Conservation (phyloP, 2,329 filamentous ascomycete species). For the Sclerotinia minor region DNA sequence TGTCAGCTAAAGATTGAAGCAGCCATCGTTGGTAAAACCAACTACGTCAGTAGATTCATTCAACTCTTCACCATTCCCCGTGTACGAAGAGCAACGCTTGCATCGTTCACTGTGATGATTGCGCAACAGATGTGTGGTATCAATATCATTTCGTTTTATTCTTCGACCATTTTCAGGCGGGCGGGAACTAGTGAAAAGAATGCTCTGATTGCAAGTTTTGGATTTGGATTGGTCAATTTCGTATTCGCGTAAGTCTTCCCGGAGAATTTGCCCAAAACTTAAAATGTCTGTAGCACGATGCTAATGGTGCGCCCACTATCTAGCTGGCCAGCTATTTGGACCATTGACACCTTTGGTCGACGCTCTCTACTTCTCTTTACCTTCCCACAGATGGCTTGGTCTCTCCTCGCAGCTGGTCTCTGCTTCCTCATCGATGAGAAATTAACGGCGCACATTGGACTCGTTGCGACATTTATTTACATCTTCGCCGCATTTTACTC, state of each 20-base stretch:
- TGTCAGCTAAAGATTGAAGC: constrained; percentile 49
- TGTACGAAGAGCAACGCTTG: constrained; percentile 69
- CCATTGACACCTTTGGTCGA: constrained; percentile 65
- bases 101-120: constrained; percentile 76
- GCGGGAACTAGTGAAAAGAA: constrained; percentile 56
- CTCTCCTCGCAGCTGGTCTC: constrained; percentile 59
- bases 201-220: constrained; percentile 62
- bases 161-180: constrained; percentile 59
- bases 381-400: constrained; percentile 67
- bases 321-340: constrained; percentile 59
- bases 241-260: constrained; percentile 37
- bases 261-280: background rate
- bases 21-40: constrained; percentile 42
- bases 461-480: constrained; percentile 62
- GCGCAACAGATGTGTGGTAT: constrained; percentile 41
- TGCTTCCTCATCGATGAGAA: constrained; percentile 52
- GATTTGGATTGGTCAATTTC: constrained; percentile 65
- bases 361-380: constrained; percentile 62
- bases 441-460: constrained; percentile 47
- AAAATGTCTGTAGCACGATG: background rate
- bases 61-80: constrained; percentile 70
- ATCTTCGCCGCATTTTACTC: constrained; percentile 66
- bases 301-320: constrained; percentile 56
- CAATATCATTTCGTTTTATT: constrained; percentile 77
- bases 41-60: constrained; percentile 61